Base-by-base conservation (phyloP, 1,139 yeast genomes). In the Saccharomyces hybrid region DNA sequence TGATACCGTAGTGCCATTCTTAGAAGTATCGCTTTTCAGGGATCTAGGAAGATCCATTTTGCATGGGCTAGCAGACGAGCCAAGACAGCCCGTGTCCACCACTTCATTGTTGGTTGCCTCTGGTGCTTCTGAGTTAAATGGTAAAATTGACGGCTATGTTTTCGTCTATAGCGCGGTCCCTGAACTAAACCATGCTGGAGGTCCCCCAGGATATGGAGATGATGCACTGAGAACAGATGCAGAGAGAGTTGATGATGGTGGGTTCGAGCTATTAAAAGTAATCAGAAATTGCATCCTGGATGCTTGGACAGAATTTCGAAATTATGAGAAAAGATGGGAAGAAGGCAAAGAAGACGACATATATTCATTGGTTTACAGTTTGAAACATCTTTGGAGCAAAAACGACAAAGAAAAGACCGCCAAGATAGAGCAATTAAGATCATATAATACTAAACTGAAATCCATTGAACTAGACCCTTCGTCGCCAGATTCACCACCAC, bases 121-220 rank as follows among this genome's bases (percentile, higher is more conserved):
- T 52, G 93, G 93, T 1, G 88, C 90, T 2, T 80, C 88, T 53
- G 91, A 85, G 58, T 70, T 86, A 60, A 85, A 86, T 66, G 90
- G 89, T 1, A 75, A 79, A 46, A 77, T 86, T n/a, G 86, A 84
- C 66, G 91, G 90, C 0, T 86, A 86, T 65, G 75, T 85, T 51
- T 75, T 84, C 48, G 82, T 83, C 42, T 86, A 84, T 66, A 80
- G 84, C 57, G 84, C 88, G 1, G 78, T 86, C 1, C 91, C 93
- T 2, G 74, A 78, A 14, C 65, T 71, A 32, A 71, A 74, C 52
- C 64, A 64, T 53, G 11, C 47, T 2, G 63, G 63, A 19, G 61
- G 32, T 12, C 42, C 42, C 16, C 42, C 64, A 8, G 51, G 56
- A 2, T 55, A 60, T 19, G 59, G 54, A 3, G 60, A 47, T 24